Evolutionary conservation across 768 basidiomycete species (phyloP), one percentile per base, ranked within the genome.

Genomic region (Punctularia strigosozonata): DNA sequence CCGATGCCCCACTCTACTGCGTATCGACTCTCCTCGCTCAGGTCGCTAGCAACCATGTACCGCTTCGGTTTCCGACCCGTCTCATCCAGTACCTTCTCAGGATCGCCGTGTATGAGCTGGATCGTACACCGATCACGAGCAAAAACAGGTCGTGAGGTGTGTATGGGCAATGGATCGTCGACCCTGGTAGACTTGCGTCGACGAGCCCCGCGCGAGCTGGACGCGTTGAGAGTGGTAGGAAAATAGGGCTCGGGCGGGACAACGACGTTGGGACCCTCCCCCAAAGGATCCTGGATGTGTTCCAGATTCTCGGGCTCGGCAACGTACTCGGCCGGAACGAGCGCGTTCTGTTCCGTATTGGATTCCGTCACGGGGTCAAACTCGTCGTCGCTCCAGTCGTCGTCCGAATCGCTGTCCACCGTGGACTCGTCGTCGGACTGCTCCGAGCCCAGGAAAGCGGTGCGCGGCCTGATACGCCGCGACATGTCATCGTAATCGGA

Each of bases 1-100:
- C 92, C 94, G 39, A 98, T 92, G 7, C 86, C 89, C 95, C 94
- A 99, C 57, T 98, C 92, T 5, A 98, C 76, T 1, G 95, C 95
- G 57, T 92, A 99, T 24, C 82, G 69, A 58, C 79, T 82, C 62
- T 99, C 94, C 47, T 95, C 88, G 43, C 85, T 89, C 50, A 98
- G 56, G 69, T 99, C 95, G 52, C 90, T 95, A 4, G 91, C 85
- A 17, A 98, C 81, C 8, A 95, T 67, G 58, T 97, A 99, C 43
- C 60, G 62, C 43, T 73, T 70, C 46, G 74, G 67, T 46, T 73
- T 68, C 53, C 73, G 73, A 5, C 75, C 66, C 15, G 58, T 64
- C 31, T 65, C 65, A 31, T 71, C 62, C 41, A 73, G 73, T 0
- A 62, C 64, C 0, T 56, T 39, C 18, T 44, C 72, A 1, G 90